Evolutionary conservation across 495 filamentous ascomycete genomes (phyloP).

Genomic region (Penicillium bovifimosum): DNA sequence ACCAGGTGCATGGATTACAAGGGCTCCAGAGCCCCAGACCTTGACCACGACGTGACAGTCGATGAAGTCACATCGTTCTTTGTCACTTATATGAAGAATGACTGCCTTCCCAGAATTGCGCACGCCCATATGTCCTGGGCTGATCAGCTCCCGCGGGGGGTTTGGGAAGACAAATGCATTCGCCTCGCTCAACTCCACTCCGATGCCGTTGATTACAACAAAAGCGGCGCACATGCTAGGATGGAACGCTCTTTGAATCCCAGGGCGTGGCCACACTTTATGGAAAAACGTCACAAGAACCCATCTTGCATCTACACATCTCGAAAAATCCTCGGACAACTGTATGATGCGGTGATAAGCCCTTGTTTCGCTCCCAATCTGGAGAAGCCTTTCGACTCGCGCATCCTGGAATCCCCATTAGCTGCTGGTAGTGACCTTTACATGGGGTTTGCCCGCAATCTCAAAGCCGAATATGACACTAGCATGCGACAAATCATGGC

Average conservation of each 20-base stretch:
- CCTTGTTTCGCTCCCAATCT: constrained; percentile 69
- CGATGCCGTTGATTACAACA: constrained; percentile 86
- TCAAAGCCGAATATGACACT: constrained; percentile 76
- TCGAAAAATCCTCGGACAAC: constrained; percentile 65
- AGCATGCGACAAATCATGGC: constrained; percentile 75
- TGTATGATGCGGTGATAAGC: constrained; percentile 69
- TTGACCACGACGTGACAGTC: constrained; percentile 55
- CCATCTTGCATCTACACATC: constrained; percentile 60
- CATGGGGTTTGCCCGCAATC: constrained; percentile 51
- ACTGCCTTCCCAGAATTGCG: constrained; percentile 73
- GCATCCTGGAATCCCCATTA: constrained; percentile 63
- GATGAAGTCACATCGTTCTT: constrained; percentile 79
- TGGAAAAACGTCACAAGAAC: constrained; percentile 61
- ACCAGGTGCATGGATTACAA: constrained; percentile 69
- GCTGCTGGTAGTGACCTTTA: constrained; percentile 41
- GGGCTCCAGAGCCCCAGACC: constrained; percentile 42
- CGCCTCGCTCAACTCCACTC: constrained; percentile 80
- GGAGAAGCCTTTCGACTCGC: constrained; percentile 64
- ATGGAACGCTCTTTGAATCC: constrained; percentile 59
- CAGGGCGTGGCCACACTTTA: constrained; percentile 76
- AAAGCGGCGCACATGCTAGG: constrained; percentile 71
- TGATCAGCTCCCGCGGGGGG: constrained; percentile 57
- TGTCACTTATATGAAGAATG: constrained; percentile 89
- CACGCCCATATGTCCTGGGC: constrained; percentile 76
- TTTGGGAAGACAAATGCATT: constrained; percentile 66